Evolutionary conservation across 139 green algal species (phyloP).

Genomic region (Chlamydomonas schloesseri): DNA sequence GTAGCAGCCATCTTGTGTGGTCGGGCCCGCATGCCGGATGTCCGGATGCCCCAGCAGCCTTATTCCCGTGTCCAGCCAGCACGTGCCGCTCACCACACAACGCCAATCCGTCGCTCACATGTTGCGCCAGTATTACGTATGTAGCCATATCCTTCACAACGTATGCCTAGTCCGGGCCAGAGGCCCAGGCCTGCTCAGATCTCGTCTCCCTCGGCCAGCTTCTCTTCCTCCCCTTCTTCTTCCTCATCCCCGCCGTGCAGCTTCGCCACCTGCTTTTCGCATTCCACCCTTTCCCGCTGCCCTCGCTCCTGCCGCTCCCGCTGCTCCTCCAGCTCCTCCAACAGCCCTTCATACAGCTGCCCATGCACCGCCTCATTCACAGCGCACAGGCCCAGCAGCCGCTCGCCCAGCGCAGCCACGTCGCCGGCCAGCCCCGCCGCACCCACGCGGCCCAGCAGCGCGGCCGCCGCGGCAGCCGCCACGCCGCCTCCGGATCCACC

Average conservation of each 20-base stretch:
- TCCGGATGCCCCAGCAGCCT: too few relatives aligned
- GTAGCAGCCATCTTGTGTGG: too few relatives aligned
- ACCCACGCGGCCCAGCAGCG: constrained; percentile 62
- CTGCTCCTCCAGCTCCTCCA: neutral
- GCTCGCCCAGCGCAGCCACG: constrained; percentile 58
- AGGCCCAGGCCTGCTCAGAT: too few relatives aligned
- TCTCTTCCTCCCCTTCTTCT: neutral
- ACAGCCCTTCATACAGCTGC: constrained; percentile 38
- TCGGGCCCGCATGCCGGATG: too few relatives aligned
- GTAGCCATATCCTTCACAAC: too few relatives aligned
- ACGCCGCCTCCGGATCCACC: neutral
- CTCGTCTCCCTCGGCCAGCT: constrained; percentile 7
- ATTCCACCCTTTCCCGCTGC: neutral
- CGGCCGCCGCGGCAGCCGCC: neutral
- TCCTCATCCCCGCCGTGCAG: neutral
- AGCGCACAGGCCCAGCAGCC: constrained; percentile 53
- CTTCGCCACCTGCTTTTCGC: neutral
- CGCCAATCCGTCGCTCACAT: too few relatives aligned
- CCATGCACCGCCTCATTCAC: constrained; percentile 70
- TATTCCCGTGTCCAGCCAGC: too few relatives aligned
- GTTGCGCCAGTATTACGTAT: too few relatives aligned
- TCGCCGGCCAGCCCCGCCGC: constrained; percentile 61
- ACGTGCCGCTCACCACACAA: too few relatives aligned
- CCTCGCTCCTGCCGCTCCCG: neutral
- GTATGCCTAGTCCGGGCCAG: too few relatives aligned